Evolutionary conservation across 176 grass and related monocot genomes (phyloP), one percentile per base, ranked within the genome.

Genomic region (Leersia perrieri): DNA sequence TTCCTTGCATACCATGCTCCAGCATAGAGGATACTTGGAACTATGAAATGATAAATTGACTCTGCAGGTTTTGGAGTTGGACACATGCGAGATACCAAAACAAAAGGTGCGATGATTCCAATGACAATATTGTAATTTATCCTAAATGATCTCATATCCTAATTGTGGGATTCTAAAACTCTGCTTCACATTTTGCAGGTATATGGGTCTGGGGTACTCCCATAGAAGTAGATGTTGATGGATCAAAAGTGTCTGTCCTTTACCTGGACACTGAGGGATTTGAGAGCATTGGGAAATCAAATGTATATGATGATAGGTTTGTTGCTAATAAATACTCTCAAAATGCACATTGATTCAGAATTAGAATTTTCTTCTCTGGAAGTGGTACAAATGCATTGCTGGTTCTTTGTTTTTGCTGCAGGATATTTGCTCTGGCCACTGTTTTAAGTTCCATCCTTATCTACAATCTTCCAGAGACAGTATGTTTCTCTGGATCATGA

Each of bases 241-340:
- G 88, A 31, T 78, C 76, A 84, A 93, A 93, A 74, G 86, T 95
- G 22, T 98, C 92, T n/a, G 87, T 98, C 39, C 45, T 98, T 63
- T 95, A 91, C 65, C 68, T 98, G 16, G 96, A 98, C 72, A 98
- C 96, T 78, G 90, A 95, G 85, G 96, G 96, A 76, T 98, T 98
- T 66, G 92, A 98, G 84, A 93, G 96, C 78, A 38, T 98, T 64
- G 92, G 92, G 36, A 98, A 98, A 92, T 95, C 96, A 76, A 98
- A 95, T 93, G 90, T 98, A 28, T 98, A 98, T 88, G 96, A 98
- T 93, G 92, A 98, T 77, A 98, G 96, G 96, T 98, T 85, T 73
- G 72, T 77, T 71, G 0, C 26, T 45, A 33, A 73, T 11, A 76
- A 66, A 29, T 55, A n/a, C n/a, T n/a, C n/a, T n/a, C n/a, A 51